Evolutionary conservation across 2,329 filamentous ascomycete species (phyloP).

Genomic region (Paradendryphiella salina): DNA sequence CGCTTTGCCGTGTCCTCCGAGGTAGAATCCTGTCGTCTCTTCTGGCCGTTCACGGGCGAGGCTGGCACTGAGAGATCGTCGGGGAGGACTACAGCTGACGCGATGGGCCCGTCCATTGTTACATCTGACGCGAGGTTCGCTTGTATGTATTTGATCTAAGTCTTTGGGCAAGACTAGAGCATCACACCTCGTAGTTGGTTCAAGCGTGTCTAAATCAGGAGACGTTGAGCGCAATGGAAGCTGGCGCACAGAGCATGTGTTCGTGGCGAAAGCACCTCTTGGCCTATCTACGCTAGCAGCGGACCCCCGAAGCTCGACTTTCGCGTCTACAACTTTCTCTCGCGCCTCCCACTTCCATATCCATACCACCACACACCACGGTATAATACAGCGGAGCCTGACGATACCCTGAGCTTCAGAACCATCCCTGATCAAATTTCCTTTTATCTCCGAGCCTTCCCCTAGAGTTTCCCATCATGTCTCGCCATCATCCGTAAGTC

Average conservation of each 20-base stretch:
- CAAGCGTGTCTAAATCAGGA: not conserved
- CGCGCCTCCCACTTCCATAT: constrained; percentile 19
- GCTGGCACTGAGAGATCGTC: constrained; percentile 44
- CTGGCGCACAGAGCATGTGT: constrained; percentile 33
- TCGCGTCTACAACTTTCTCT: constrained; percentile 9
- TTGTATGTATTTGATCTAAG: not conserved
- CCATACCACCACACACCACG: not conserved
- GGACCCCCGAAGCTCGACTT: constrained; percentile 16
- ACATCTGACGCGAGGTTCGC: not conserved
- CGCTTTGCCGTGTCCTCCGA: constrained; percentile 58
- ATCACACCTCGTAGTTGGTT: constrained; percentile 4
- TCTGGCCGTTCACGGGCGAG: constrained; percentile 42
- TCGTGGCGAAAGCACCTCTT: constrained; percentile 6
- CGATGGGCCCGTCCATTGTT: constrained; percentile 51
- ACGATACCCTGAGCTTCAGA: not conserved
- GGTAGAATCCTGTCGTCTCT: constrained; percentile 59
- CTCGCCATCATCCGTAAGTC: constrained; percentile 86
- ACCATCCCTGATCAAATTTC: not conserved
- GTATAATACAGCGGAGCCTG: not conserved
- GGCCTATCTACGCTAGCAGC: constrained; percentile 12
- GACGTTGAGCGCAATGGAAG: constrained; percentile 21
- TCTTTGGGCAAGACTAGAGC: not conserved
- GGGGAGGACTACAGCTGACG: constrained; percentile 59
- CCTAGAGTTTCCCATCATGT: constrained; percentile 61
- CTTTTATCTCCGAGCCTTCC: not conserved